These are phyloP conservation scores for Pyrenopolyporus hunteri DNA, from an alignment of 495 filamentous ascomycete genomes.

Conservation along the genomic window DNA sequence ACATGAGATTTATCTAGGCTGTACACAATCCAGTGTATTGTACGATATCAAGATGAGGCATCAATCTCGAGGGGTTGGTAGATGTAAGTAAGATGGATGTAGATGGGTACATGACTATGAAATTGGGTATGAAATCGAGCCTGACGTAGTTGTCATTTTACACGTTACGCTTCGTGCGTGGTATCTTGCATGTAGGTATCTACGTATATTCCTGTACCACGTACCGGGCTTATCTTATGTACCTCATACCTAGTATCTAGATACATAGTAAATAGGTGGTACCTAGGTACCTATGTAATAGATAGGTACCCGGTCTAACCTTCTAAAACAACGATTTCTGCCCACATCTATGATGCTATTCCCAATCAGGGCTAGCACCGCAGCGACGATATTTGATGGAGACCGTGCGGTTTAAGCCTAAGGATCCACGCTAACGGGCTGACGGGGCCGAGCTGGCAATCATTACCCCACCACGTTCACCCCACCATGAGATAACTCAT, in stretches of 20 bases:
- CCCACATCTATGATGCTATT: background rate
- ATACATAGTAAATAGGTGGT: no score
- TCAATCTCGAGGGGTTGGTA: background rate
- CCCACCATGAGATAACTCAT: background rate
- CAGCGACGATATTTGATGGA: background rate
- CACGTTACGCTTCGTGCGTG: no score
- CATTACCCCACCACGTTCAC: slow-evolving; percentile 1
- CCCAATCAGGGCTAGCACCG: background rate
- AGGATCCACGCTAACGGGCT: background rate
- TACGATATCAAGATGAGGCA: background rate
- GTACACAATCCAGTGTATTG: no score
- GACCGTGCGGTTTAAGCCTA: background rate
- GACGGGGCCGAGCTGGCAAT: background rate
- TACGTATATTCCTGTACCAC: no score
- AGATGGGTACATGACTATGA: no score
- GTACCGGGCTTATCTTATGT: no score
- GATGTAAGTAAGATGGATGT: background rate
- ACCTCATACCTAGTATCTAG: no score
- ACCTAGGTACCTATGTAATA: no score
- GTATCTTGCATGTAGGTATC: no score
- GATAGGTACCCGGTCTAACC: background rate
- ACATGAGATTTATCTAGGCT: slow-evolving; percentile 1
- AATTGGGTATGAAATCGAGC: slow-evolving; percentile 18
- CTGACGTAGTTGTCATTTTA: slow-evolving; percentile 9
- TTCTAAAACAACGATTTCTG: background rate